phyloP scores from a whole-genome alignment of 2,329 filamentous ascomycete species.

The Kalaharituber pfeilii region DNA sequence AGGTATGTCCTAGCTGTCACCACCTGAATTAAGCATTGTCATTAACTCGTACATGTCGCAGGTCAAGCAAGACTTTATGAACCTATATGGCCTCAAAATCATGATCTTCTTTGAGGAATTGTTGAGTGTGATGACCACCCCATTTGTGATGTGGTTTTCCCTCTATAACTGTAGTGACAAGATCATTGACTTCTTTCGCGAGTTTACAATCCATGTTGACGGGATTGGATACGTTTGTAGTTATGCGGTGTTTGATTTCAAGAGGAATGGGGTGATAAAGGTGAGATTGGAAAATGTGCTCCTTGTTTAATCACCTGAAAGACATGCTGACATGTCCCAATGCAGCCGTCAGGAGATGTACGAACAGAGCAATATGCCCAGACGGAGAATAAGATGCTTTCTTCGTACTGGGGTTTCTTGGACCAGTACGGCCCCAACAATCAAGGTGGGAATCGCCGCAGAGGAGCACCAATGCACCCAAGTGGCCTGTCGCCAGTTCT shows the following conservation, averaged over 20 bases:
- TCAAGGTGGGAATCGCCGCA: conserved; percentile 6
- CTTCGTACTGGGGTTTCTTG: conserved; percentile 85
- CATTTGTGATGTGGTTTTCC: conserved; percentile 71
- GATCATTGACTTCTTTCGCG: conserved; percentile 92
- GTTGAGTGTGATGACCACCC: conserved; percentile 78
- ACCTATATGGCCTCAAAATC: conserved; percentile 80
- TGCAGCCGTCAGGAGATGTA: conserved; percentile 27
- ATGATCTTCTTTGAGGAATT: conserved; percentile 87
- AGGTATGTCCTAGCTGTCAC: conserved; percentile 32
- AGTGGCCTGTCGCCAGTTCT: conserved; percentile 42
- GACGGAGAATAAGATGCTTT: conserved; percentile 97
- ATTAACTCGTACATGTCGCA: conserved; percentile 4
- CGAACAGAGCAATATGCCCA: conserved; percentile 67
- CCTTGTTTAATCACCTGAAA: too few species aligned
- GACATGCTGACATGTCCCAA: not conserved
- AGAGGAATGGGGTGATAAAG: conserved; percentile 49
- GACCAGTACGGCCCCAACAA: conserved; percentile 52
- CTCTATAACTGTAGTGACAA: conserved; percentile 78
- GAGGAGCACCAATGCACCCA: conserved; percentile 4
- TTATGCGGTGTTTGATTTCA: conserved; percentile 94
- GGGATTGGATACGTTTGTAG: conserved; percentile 92
- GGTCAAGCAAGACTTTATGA: conserved; percentile 70
- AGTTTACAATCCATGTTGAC: conserved; percentile 94
- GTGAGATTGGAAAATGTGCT: conserved; percentile 24
- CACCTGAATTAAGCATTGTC: too few species aligned